A percentile compares a stretch with the other conserved stretches of the same genome.
Conservation (phyloP, 306 rosid species). For the Cucurbita maxima region DNA sequence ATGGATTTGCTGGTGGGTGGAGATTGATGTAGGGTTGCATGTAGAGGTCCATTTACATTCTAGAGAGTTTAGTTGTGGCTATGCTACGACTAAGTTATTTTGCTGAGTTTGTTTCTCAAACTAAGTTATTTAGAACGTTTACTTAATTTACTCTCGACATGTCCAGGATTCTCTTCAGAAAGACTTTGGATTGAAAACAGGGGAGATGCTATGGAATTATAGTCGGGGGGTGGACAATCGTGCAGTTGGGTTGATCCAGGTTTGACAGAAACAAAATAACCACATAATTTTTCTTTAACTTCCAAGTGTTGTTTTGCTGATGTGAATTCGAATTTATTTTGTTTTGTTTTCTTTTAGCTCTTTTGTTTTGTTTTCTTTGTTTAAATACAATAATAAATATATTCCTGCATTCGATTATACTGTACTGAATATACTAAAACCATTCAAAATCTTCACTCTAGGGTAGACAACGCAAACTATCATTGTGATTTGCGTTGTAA, state of each 20-base stretch:
- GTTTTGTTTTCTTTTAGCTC: background rate
- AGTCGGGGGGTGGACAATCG: constrained; percentile 86
- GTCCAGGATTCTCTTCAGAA: constrained; percentile 67
- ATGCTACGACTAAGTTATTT: background rate
- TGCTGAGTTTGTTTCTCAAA: background rate
- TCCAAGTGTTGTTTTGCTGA: background rate
- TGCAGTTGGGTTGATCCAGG: constrained; percentile 73
- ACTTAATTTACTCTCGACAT: constrained; percentile 10
- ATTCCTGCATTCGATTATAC: background rate
- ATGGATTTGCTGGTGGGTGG: background rate
- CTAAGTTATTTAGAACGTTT: constrained; percentile 5
- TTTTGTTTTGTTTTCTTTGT: background rate
- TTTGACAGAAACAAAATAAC: constrained; percentile 17
- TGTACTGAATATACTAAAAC: background rate
- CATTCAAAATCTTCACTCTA: background rate
- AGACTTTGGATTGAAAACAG: constrained; percentile 70
- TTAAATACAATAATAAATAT: background rate
- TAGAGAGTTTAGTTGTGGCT: background rate
- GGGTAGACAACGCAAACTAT: background rate
- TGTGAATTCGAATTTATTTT: background rate
- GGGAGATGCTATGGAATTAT: constrained; percentile 83
- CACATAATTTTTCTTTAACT: background rate
- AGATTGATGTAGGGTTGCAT: background rate
- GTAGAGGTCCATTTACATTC: background rate
- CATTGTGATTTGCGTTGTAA: background rate